Evolutionary conservation across 148 eudicot genomes (phyloP).

Genomic region (Suaeda aralocaspica): DNA sequence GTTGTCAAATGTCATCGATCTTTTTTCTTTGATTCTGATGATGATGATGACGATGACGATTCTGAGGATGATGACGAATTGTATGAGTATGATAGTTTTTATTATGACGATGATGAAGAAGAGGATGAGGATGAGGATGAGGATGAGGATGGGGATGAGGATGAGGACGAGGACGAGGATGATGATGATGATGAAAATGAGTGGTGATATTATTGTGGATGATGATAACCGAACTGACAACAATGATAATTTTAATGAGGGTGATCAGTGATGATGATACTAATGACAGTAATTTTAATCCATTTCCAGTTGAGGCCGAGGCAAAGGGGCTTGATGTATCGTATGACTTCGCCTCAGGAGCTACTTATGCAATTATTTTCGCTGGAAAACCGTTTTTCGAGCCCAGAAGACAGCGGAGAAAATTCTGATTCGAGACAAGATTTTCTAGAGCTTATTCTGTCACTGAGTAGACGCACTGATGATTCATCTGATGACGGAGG

Average conservation of each 20-base stretch:
- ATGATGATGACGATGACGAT: conserved; percentile 20
- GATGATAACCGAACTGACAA: conserved; percentile 22
- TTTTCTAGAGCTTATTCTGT: conserved; percentile 46
- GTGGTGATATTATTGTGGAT: conserved; percentile 20
- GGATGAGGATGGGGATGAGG: conserved; percentile 9
- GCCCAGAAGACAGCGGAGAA: conserved; percentile 33
- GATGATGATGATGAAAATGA: conserved; percentile 8
- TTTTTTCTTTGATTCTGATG: conserved; percentile 26
- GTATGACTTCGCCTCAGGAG: conserved; percentile 51
- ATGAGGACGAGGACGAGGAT: conserved; percentile 2
- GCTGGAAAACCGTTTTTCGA: conserved; percentile 32
- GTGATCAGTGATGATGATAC: conserved; percentile 27
- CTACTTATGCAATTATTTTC: conserved; percentile 54
- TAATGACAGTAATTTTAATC: conserved; percentile 40
- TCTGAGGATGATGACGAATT: conserved; percentile 22
- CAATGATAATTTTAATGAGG: conserved; percentile 24
- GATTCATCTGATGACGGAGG: conserved; percentile 41
- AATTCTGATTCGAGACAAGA: conserved; percentile 36
- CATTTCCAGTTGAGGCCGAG: conserved; percentile 59
- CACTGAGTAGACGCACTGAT: conserved; percentile 37
- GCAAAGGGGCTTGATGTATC: conserved; percentile 51
- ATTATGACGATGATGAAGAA: conserved; percentile 6
- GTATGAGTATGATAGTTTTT: conserved; percentile 21
- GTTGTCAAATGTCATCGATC: conserved; percentile 25
- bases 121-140: conserved; percentile 16